Evolutionary conservation across 805 yeast species (phyloP).

Genomic region (Candida oleophila): DNA sequence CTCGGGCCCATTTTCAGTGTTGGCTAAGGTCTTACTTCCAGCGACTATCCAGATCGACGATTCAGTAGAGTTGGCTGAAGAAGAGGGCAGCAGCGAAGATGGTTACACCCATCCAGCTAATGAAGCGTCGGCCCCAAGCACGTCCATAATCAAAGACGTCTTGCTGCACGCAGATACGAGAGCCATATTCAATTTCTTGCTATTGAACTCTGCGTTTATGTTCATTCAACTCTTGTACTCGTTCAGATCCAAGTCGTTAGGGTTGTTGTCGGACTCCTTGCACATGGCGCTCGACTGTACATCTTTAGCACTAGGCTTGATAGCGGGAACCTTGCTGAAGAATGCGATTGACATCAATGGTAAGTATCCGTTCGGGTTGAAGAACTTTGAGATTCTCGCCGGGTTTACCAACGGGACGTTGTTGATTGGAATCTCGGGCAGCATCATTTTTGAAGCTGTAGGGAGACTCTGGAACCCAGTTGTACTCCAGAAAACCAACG

Average conservation of each 20-base stretch:
- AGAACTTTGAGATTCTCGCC: conserved; percentile 84
- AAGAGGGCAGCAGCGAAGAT: neutral
- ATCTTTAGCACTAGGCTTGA: conserved; percentile 81
- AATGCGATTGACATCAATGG: conserved; percentile 49
- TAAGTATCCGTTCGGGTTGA: conserved; percentile 83
- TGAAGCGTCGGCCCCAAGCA: neutral
- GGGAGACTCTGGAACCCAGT: conserved; percentile 81
- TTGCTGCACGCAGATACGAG: conserved; percentile 60
- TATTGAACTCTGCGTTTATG: conserved; percentile 91
- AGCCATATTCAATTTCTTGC: conserved; percentile 82
- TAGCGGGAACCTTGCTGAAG: conserved; percentile 66
- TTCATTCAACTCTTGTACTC: conserved; percentile 89
- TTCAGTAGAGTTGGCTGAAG: neutral
- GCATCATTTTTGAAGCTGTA: conserved; percentile 82
- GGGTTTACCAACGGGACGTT: conserved; percentile 95
- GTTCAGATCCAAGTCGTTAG: conserved; percentile 87
- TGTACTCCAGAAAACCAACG: conserved; percentile 73
- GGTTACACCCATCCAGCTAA: neutral
- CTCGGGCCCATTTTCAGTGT: conserved; percentile 6
- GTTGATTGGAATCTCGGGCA: conserved; percentile 82
- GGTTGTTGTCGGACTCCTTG: conserved; percentile 86
- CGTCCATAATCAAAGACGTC: conserved; percentile 28
- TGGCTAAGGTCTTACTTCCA: conserved; percentile 17
- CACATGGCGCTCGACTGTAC: conserved; percentile 97
- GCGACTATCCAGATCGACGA: conserved; percentile 15